These are phyloP conservation scores for Cercophora newfieldiana DNA, from an alignment of 495 filamentous ascomycete genomes.

Conservation along the genomic window DNA sequence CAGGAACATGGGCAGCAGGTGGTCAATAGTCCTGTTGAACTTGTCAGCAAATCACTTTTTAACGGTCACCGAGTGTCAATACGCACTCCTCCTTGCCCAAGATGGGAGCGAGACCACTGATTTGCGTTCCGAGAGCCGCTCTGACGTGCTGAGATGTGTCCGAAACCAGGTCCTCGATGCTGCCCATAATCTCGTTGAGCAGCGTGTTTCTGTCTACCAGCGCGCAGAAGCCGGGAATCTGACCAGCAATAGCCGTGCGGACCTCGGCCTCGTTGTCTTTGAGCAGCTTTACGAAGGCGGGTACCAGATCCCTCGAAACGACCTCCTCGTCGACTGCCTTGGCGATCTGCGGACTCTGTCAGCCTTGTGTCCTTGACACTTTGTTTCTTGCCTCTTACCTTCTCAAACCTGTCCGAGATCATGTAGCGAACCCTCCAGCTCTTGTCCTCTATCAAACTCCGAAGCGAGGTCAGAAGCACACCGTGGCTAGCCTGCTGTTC, in stretches of 20 bases:
- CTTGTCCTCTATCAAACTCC: conserved; percentile 95
- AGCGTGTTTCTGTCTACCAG: conserved; percentile 83
- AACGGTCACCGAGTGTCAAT: too few relatives aligned
- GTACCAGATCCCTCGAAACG: conserved; percentile 87
- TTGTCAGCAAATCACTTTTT: conserved; percentile 22
- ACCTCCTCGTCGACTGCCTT: conserved; percentile 99
- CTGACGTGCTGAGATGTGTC: conserved; percentile 96
- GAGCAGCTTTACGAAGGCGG: conserved; percentile 93
- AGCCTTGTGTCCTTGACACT: background rate
- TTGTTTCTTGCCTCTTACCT: conserved; percentile 55
- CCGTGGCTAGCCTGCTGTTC: conserved; percentile 97
- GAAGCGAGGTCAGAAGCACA: conserved; percentile 82
- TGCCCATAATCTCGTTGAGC: conserved; percentile 95
- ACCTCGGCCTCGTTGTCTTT: conserved; percentile 98
- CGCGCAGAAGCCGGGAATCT: conserved; percentile 95
- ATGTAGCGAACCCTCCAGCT: conserved; percentile 99
- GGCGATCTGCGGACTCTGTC: conserved; percentile 66
- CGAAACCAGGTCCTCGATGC: conserved; percentile 91
- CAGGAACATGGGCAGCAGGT: conserved; percentile 97
- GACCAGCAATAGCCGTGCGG: conserved; percentile 92
- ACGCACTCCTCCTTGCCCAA: conserved; percentile 96
- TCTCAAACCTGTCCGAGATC: conserved; percentile 98
- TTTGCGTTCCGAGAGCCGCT: conserved; percentile 92
- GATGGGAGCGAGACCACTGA: conserved; percentile 94
- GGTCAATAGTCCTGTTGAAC: conserved; percentile 75